Evolutionary conservation across 345 rosid genomes (phyloP).

Genomic region (Rhodamnia rubescens): DNA sequence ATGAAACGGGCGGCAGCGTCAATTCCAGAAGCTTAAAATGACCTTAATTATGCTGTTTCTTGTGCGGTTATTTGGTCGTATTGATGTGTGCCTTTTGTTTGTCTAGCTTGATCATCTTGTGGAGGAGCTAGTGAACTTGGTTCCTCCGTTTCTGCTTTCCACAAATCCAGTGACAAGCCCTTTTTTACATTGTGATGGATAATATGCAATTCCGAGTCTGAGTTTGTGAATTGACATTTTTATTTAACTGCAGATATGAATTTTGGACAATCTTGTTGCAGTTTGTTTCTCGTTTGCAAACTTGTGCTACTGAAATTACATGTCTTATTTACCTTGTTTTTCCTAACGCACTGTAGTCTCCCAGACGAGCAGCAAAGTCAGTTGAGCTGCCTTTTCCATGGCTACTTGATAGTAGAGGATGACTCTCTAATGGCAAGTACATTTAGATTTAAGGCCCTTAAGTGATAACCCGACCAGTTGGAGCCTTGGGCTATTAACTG

Average conservation of each 20-base stretch:
- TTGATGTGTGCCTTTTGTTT: neutral
- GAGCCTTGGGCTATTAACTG: neutral
- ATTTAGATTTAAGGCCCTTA: neutral
- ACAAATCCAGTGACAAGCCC: neutral
- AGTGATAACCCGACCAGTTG: neutral
- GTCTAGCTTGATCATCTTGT: neutral
- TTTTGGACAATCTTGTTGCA: neutral
- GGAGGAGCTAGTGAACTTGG: neutral
- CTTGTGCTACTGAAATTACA: neutral
- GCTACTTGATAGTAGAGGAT: neutral
- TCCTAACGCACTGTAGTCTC: too few relatives aligned
- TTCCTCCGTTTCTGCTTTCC: neutral
- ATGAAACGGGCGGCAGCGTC: constrained; percentile 64
- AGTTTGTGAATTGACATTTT: neutral
- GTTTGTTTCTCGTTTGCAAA: neutral
- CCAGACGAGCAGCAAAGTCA: too few relatives aligned
- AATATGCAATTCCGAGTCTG: neutral
- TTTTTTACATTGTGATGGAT: neutral
- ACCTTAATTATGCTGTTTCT: neutral
- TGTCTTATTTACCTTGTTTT: neutral
- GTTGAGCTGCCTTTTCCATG: too few relatives aligned
- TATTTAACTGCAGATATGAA: neutral
- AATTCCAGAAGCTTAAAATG: constrained; percentile 46
- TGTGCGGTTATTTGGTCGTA: neutral
- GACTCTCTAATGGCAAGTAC: neutral